phyloP scores from a whole-genome alignment of 306 rosid genomes.

The Casuarina equisetifolia region DNA sequence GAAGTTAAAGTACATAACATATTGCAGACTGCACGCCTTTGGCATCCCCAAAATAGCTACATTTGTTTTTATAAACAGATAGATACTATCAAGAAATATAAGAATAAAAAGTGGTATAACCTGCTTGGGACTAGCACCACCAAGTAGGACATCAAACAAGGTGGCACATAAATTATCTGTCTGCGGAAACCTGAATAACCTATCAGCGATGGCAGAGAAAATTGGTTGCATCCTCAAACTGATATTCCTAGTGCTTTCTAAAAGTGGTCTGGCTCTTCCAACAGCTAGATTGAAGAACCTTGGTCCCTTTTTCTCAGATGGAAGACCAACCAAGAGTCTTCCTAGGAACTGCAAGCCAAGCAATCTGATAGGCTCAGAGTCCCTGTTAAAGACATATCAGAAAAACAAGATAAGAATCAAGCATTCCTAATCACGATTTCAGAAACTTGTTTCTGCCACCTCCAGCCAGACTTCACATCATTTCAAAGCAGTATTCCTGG shows the following conservation, averaged over 20 bases:
- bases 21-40: neutral
- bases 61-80: neutral
- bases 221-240: slow-evolving; percentile 68
- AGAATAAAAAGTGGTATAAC: slow-evolving; percentile 32
- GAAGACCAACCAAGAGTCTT: slow-evolving; percentile 87
- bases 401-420: slow-evolving; percentile 19
- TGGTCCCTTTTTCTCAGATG: slow-evolving; percentile 88
- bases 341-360: slow-evolving; percentile 93
- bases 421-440: slow-evolving; percentile 10
- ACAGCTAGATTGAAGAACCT: slow-evolving; percentile 79
- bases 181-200: slow-evolving; percentile 86
- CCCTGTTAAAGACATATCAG: slow-evolving; percentile 49
- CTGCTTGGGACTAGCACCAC: slow-evolving; percentile 99
- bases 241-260: slow-evolving; percentile 60
- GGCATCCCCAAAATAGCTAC: neutral
- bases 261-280: slow-evolving; percentile 64
- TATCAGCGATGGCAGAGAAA: slow-evolving; percentile 77
- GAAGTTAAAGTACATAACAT: neutral
- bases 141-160: slow-evolving; percentile 95
- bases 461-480: slow-evolving; percentile 9
- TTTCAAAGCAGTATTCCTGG: neutral
- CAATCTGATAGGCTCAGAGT: slow-evolving; percentile 84
- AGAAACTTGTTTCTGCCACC: slow-evolving; percentile 10
- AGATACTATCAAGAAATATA: slow-evolving; percentile 13
- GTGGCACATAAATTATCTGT: slow-evolving; percentile 89